Base-by-base conservation (phyloP, 2,329 filamentous ascomycete genomes). In the Monilinia polystroma region DNA sequence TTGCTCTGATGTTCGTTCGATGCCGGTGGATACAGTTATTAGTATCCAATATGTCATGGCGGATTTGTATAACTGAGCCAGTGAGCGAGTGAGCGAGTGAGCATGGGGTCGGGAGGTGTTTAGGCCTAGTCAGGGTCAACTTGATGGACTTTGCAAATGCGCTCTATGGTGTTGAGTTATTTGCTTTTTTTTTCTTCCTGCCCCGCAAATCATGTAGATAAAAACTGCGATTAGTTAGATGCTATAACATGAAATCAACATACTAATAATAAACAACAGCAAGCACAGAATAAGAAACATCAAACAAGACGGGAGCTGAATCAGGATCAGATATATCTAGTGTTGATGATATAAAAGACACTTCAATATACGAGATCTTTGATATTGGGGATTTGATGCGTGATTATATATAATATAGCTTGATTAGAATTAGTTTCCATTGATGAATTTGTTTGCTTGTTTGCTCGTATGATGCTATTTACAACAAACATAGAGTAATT, bases 41-140 rank as follows among this genome's bases (percentile, higher is more conserved):
- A 58, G 20, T 14, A 32, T 18, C 56, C 41, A 58, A 58, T 58
- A 58, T 58, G 56, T 58, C 41, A 58, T 58, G 56, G 56, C 58
- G 58, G 45, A 51, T 62, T 51, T 62, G 58, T 62, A 62, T 14
- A 62, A 52, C 47, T 16, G 41, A 35, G 32, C 45, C 45, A 57
- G 54, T 56, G 8, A 38, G 43, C 43, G 32, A 55, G 53, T 18
- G 32, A 35, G 32, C 32, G 5, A 35, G 32, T 38, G 54, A 29
- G 23, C 56, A 58, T 58, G 56, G 56, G 56, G 56, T 58, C 23
- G 38, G 32, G 32, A 58, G 56, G 56, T 45, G 56, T 20, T 58
- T 47, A 47, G 43, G 43, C 56, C 41, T 58, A 47, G 41, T 45
- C 18, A 32, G 45, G 29, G 29, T 62, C 32, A 62, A 38, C 58